phyloP scores from a whole-genome alignment of 2,329 filamentous ascomycete genomes.

The Stemphylium vesicarium region DNA sequence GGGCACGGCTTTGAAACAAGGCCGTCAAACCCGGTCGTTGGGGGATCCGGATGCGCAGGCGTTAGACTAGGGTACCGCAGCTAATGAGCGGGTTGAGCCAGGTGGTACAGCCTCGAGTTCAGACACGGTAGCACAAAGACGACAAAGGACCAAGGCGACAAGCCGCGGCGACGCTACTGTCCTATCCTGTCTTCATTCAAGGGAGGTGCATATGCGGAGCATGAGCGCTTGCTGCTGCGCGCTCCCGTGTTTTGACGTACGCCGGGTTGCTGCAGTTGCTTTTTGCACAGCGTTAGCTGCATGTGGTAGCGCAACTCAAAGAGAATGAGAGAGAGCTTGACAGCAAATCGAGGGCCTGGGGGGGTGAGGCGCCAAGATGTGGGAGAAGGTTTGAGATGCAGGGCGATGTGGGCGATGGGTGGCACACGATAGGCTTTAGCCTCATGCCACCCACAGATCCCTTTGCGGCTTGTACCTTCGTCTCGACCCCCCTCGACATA shows the following conservation, averaged over 20 bases:
- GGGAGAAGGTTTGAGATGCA: constrained; percentile 23
- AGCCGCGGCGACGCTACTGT: constrained; percentile 3
- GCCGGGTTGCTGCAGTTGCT: constrained; percentile 13
- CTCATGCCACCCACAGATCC: constrained; percentile 6
- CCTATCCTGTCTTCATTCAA: neutral
- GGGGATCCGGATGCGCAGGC: constrained; percentile 18
- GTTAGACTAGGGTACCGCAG: constrained; percentile 27
- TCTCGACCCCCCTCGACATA: neutral
- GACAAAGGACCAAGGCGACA: constrained; percentile 7
- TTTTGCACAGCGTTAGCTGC: constrained; percentile 18
- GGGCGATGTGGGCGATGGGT: constrained; percentile 1
- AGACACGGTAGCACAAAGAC: constrained; percentile 6
- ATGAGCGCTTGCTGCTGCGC: constrained; percentile 18
- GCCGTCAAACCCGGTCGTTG: constrained; percentile 31
- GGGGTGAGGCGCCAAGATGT: constrained; percentile 17
- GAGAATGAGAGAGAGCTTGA: constrained; percentile 1
- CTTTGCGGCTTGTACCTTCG: constrained; percentile 4
- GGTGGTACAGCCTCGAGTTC: constrained; percentile 10
- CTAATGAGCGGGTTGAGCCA: constrained; percentile 23
- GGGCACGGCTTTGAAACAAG: constrained; percentile 31
- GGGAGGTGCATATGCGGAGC: constrained; percentile 6
- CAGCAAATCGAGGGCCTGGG: constrained; percentile 16
- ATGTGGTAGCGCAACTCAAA: constrained; percentile 7
- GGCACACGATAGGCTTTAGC: constrained; percentile 10
- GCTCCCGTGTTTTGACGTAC: constrained; percentile 11